Evolutionary conservation across 306 rosid species (phyloP).

Genomic region (Sesbania bispinosa): DNA sequence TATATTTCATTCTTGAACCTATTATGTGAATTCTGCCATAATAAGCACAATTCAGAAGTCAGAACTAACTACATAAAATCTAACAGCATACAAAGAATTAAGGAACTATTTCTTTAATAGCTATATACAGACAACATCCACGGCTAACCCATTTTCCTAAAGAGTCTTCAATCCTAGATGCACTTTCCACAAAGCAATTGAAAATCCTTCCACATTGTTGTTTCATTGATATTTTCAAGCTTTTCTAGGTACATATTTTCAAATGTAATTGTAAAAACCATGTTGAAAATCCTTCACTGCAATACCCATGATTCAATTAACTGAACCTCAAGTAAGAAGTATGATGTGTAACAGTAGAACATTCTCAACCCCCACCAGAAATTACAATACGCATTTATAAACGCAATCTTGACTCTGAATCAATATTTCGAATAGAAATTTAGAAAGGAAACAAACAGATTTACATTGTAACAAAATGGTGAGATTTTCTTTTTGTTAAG

Average conservation of each 20-base stretch:
- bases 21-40: neutral
- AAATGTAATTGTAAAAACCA: no score
- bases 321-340: neutral
- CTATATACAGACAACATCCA: neutral
- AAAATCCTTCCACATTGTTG: conserved; percentile 5
- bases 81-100: conserved; percentile 8
- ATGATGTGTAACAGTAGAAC: neutral
- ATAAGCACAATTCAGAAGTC: no score
- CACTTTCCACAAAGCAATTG: neutral
- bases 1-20: conserved; percentile 1
- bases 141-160: neutral
- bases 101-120: neutral
- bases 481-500: neutral
- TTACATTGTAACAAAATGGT: neutral
- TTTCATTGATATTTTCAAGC: no score
- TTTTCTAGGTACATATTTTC: no score
- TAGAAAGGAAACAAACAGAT: neutral
- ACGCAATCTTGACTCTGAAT: neutral
- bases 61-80: neutral
- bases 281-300: no score
- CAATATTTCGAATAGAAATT: conserved; percentile 9
- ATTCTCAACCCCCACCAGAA: conserved; percentile 1
- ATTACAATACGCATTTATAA: neutral
- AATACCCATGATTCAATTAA: neutral
- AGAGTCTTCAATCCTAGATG: neutral